Evolutionary conservation across 495 filamentous ascomycete species (phyloP).

Genomic region (Arthonia radiata): DNA sequence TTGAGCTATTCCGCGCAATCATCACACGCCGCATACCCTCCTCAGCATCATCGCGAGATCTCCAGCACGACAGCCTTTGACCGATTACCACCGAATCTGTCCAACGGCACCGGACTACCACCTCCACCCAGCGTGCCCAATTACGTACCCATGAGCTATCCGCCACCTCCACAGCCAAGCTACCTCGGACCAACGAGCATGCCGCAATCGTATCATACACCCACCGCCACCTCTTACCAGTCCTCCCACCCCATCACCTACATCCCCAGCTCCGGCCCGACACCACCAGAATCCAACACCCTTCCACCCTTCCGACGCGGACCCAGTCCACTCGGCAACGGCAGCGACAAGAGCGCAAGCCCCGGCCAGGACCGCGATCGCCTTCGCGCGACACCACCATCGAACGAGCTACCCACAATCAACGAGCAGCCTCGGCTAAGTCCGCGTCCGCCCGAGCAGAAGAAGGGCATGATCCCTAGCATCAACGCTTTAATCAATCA

Average conservation of each 20-base stretch:
- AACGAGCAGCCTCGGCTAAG: not conserved
- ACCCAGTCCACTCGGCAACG: no score
- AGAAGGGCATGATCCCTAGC: slow-evolving; percentile 21
- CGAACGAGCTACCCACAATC: not conserved
- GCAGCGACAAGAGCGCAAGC: no score
- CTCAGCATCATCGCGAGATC: slow-evolving; percentile 3
- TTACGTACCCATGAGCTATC: no score
- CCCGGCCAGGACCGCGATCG: no score
- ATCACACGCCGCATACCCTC: slow-evolving; percentile 9
- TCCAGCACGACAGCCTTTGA: slow-evolving; percentile 8
- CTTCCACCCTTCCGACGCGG: slow-evolving; percentile 1
- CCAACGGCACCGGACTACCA: slow-evolving; percentile 8
- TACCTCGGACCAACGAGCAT: no score
- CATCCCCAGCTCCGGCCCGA: not conserved
- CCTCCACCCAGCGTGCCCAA: no score
- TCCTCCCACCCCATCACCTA: not conserved
- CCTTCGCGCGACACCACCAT: no score
- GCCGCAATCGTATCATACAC: slow-evolving; percentile 8
- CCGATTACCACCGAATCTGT: slow-evolving; percentile 10
- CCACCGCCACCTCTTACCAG: slow-evolving; percentile 9
- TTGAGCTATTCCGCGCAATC: slow-evolving; percentile 6
- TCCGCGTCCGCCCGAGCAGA: not conserved
- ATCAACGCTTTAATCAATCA: slow-evolving; percentile 24
- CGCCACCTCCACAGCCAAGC: no score
- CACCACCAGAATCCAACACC: slow-evolving; percentile 2